Percentiles rank a stretch among this genome's conserved stretches.
Evolutionary conservation across 2,329 filamentous ascomycete species (phyloP).

Genomic region (Fusarium neocosmosporiellum): DNA sequence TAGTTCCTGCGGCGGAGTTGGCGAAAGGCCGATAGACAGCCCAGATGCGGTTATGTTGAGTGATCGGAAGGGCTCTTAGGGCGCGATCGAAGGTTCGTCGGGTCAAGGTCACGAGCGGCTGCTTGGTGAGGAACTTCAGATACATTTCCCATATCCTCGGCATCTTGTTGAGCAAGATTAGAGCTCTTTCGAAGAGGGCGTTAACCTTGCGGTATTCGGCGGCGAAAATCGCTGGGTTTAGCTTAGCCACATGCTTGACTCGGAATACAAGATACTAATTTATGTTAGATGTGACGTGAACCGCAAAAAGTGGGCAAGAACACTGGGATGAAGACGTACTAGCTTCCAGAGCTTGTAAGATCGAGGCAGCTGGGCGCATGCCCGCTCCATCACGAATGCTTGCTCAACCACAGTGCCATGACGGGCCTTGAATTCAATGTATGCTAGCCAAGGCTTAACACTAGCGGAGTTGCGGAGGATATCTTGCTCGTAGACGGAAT

Average conservation of each 20-base stretch:
- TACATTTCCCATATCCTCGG: conserved; percentile 99
- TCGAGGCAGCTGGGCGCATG: conserved; percentile 87
- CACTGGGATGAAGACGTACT: conserved; percentile 54
- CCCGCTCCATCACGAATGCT: conserved; percentile 87
- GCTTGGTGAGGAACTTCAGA: conserved; percentile 86
- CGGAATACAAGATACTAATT: conserved; percentile 85
- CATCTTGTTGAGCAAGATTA: conserved; percentile 98
- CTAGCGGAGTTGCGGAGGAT: conserved; percentile 86
- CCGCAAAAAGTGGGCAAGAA: background rate
- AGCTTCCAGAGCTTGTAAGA: conserved; percentile 99
- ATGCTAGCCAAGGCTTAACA: conserved; percentile 94
- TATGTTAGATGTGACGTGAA: conserved; percentile 5
- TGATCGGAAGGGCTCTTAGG: conserved; percentile 89
- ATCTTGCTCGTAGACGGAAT: conserved; percentile 96
- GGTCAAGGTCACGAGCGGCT: conserved; percentile 90
- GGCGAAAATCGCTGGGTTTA: conserved; percentile 84
- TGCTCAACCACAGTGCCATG: conserved; percentile 89
- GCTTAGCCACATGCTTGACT: conserved; percentile 80
- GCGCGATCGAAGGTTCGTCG: conserved; percentile 92
- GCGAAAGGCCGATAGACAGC: conserved; percentile 90
- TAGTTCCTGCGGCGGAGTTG: conserved; percentile 88
- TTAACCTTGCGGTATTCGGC: conserved; percentile 94
- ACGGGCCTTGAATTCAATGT: conserved; percentile 89
- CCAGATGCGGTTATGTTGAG: conserved; percentile 97
- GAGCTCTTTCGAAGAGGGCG: conserved; percentile 88